Evolutionary conservation across 352 stramenopile genomes (phyloP), one percentile per base, ranked within the genome.

Genomic region (Globisporangium emineosum): DNA sequence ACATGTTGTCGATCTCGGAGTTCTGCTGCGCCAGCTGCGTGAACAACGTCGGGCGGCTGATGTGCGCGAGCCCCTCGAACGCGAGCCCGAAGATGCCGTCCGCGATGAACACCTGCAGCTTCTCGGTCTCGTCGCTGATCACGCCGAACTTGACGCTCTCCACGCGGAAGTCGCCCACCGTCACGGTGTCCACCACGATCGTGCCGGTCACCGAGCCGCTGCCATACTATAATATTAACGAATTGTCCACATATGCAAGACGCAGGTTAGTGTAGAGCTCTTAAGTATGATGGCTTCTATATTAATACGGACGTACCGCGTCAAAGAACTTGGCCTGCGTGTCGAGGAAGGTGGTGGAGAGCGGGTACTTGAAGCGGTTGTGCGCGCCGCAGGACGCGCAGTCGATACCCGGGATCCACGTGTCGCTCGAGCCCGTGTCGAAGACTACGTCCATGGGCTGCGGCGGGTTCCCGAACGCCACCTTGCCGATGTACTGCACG

Each of bases 51-150:
- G 90, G 90, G 12, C 81, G 78, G 52, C 76, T 95, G 65, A 97
- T 93, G 64, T 93, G 89, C 49, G 86, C 86, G 8, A 97, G 79
- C n/a, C 86, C 86, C 50, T 89, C 77, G 56, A 97, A 97, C 2
- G 73, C 88, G 19, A 97, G 59, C 3, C 89, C 90, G 43, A 94
- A 89, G 64, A 97, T 94, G 23, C 90, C 88, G 68, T 97, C 90
- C 25, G 90, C 89, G 25, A 95, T 76, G 60, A 96, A 96, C 45
- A 79, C 77, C 69, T 89, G 79, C 25, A 94, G 69, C 65, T 82
- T 79, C 67, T 89, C 77, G 19, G 72, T 89, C 67, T 94, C 83
- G 32, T 84, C 73, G 4, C 71, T 67, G 25, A 90, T 77, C 50
- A 94, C 75, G 8, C 88, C 89, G 56, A 97, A 95, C 42, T 76